Percentiles rank a stretch among this genome's conserved stretches.
These are phyloP conservation scores for Capsicum chinense DNA, from an alignment of 257 asterid genomes.

Conservation along the genomic window DNA sequence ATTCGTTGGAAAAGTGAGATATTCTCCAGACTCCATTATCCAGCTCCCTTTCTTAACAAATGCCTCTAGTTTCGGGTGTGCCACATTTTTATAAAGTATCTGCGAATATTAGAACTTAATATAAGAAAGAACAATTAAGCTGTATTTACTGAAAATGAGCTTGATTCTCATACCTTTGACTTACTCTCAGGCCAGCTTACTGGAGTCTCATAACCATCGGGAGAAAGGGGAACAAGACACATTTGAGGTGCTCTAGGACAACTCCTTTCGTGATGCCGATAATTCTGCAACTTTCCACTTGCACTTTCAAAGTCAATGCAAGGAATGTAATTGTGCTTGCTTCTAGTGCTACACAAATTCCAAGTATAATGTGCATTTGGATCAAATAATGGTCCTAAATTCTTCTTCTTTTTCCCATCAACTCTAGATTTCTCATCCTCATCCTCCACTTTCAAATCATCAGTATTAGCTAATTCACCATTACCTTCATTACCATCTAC, in stretches of 20 bases:
- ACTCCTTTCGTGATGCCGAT: constrained; percentile 90
- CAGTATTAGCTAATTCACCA: constrained; percentile 48
- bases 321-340: constrained; percentile 93
- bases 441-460: constrained; percentile 50
- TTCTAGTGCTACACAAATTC: constrained; percentile 79
- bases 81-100: constrained; percentile 82
- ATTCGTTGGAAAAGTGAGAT: constrained; percentile 71
- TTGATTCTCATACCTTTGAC: constrained; percentile 54
- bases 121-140: constrained; percentile 27
- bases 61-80: constrained; percentile 85
- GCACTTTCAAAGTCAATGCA: constrained; percentile 83
- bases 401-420: constrained; percentile 49
- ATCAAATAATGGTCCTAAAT: constrained; percentile 74
- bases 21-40: constrained; percentile 78
- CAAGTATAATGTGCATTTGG: constrained; percentile 65
- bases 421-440: constrained; percentile 38
- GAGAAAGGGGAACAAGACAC: constrained; percentile 96
- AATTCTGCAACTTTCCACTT: constrained; percentile 53
- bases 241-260: constrained; percentile 68
- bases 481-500: constrained; percentile 40
- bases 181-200: constrained; percentile 89
- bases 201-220: constrained; percentile 68
- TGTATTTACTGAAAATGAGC: constrained; percentile 15
- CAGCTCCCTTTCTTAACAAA: constrained; percentile 69
- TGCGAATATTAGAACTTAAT: constrained; percentile 42